Base-by-base conservation (phyloP, 148 eudicot genomes). In the Heliamphora exappendiculata region DNA sequence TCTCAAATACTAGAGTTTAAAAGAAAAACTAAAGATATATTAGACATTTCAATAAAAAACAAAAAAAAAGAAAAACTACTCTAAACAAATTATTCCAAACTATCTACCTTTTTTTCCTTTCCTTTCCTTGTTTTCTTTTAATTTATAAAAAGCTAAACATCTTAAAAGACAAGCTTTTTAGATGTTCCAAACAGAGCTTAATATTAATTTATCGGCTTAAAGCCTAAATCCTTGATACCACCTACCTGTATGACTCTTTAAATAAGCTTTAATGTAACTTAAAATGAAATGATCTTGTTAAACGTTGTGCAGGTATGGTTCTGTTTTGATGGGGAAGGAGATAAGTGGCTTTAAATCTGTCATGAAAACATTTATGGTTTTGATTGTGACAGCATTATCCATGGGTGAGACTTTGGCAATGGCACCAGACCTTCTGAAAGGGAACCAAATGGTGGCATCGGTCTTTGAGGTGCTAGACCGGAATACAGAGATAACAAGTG, bases 391-490 rank as follows among this genome's bases (percentile, higher is more conserved):
- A 0, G 99, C 98, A 36, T 83, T 96, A 79, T 91, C 94, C 72
- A 93, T 96, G 98, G 99, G 98, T 7, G 97, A 91, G 82, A 96
- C 97, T 37, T 79, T 96, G 74, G 98, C 98, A 26, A 84, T 89
- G 94, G 98, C 97, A 66, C 99, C 99, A 5, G 99, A 96, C 78
- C 80, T 96, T 34, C 83, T 93, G 0, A 96, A 93, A 82, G 98
- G 99, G 62, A 93, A 86, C 84, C 89, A 93, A 71, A 93, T 96
- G 98, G 93, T 91, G 73, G 94, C 90, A 75, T 96, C 99, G 2
- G 91, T 96, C 8, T 96, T 96, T 67, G 99, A 96, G 84, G 84
- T 96, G 44, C 83, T 93, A 33, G 99, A 96, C 72, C 77, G 98
- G 37, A 82, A 78, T 73, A 80, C 92, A 19, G 85, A 91, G 85